A percentile compares a stretch with the other conserved stretches of the same genome.
phyloP scores from a whole-genome alignment of 2,329 filamentous ascomycete genomes.

The Colletotrichum eremochloae region DNA sequence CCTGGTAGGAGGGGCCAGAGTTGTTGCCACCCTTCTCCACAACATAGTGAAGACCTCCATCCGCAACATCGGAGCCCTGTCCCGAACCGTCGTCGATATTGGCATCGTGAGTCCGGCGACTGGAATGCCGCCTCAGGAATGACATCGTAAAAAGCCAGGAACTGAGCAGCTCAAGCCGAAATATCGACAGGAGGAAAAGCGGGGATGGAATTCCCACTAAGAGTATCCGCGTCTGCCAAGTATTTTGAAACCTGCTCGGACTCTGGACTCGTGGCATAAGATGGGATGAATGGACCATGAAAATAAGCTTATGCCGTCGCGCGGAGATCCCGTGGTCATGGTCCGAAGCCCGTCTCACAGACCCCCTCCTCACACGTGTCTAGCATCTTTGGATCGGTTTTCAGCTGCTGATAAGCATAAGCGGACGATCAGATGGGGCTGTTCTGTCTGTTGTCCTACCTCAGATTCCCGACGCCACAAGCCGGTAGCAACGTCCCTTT shows the following conservation, averaged over 20 bases:
- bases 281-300: not conserved
- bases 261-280: not conserved
- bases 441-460: not conserved
- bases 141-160: not conserved
- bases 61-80: not conserved
- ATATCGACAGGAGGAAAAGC: not conserved
- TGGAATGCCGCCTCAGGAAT: not conserved
- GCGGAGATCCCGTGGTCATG: not conserved
- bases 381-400: not conserved
- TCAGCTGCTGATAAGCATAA: not conserved
- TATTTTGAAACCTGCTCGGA: not conserved
- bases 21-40: constrained; percentile 59
- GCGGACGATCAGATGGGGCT: too few species aligned
- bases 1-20: constrained; percentile 66
- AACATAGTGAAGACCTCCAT: constrained; percentile 8
- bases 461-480: not conserved
- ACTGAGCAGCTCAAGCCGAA: too few species aligned
- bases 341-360: not conserved
- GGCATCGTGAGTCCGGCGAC: not conserved
- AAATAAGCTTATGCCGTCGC: not conserved
- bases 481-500: not conserved
- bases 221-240: too few species aligned
- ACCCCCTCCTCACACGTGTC: not conserved
- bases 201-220: too few species aligned
- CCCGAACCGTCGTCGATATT: not conserved